These are phyloP conservation scores for Clathrus columnatus DNA, from an alignment of 768 basidiomycete species.

Conservation along the genomic window DNA sequence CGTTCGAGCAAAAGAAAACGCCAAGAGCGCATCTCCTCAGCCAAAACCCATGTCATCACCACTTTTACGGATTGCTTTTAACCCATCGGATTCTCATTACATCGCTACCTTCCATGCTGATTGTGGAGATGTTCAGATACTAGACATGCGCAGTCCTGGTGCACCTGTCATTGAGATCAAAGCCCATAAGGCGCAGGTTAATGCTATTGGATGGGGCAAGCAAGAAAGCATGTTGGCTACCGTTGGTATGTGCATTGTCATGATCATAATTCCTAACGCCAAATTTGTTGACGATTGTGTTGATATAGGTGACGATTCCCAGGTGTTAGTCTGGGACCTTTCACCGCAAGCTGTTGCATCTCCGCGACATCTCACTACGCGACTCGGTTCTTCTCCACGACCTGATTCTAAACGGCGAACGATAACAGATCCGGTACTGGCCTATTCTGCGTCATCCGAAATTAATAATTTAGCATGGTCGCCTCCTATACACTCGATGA, in stretches of 20 bases:
- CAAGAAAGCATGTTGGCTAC: constrained; percentile 81
- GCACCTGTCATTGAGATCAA: constrained; percentile 88
- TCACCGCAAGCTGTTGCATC: constrained; percentile 21
- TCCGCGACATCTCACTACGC: constrained; percentile 30
- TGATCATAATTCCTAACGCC: constrained; percentile 8
- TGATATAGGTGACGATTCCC: constrained; percentile 77
- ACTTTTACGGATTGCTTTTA: constrained; percentile 81
- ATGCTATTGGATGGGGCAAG: constrained; percentile 86
- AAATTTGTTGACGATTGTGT: constrained; percentile 1
- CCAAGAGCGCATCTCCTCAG: constrained; percentile 62
- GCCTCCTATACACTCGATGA: constrained; percentile 70
- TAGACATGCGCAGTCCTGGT: constrained; percentile 96
- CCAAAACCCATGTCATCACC: constrained; percentile 73
- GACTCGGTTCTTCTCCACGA: constrained; percentile 63
- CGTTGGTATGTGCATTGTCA: constrained; percentile 49
- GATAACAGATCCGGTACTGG: constrained; percentile 72
- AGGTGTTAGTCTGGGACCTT: constrained; percentile 91
- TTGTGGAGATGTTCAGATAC: constrained; percentile 68
- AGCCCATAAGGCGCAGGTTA: constrained; percentile 74
- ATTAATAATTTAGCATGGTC: constrained; percentile 86
- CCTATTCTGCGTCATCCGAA: constrained; percentile 69
- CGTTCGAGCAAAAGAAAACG: constrained; percentile 12
- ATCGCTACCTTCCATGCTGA: constrained; percentile 98
- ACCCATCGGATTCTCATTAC: constrained; percentile 86
- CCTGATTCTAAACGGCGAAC: constrained; percentile 72